A percentile compares a stretch with the other conserved stretches of the same genome.
Evolutionary conservation across 768 basidiomycete genomes (phyloP).

Genomic region (Pholiota conissans): DNA sequence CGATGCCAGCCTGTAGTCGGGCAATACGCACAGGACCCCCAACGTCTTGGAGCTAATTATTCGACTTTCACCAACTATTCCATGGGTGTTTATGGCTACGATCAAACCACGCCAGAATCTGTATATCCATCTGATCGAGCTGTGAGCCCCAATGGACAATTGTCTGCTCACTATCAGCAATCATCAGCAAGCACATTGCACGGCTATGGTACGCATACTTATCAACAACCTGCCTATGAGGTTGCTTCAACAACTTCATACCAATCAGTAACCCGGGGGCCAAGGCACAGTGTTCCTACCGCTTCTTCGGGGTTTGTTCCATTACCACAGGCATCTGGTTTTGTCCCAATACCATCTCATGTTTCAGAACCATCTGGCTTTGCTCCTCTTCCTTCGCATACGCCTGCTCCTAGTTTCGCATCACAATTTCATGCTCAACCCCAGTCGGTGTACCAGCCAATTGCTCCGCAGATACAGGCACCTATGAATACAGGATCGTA

Average conservation of each 20-base stretch:
- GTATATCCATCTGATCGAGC: slow-evolving; percentile 41
- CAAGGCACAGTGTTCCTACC: slow-evolving; percentile 67
- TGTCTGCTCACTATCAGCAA: slow-evolving; percentile 22
- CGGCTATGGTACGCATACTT: slow-evolving; percentile 29
- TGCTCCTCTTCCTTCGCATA: slow-evolving; percentile 42
- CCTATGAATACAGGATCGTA: slow-evolving; percentile 22
- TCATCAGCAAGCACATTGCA: slow-evolving; percentile 28
- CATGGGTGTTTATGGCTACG: slow-evolving; percentile 31
- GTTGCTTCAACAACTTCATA: slow-evolving; percentile 31
- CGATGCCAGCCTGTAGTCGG: slow-evolving; percentile 39
- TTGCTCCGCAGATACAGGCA: slow-evolving; percentile 30
- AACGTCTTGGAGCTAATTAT: slow-evolving; percentile 26
- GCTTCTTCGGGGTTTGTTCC: slow-evolving; percentile 73
- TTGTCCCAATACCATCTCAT: slow-evolving; percentile 34
- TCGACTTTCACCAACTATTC: slow-evolving; percentile 32
- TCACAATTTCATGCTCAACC: slow-evolving; percentile 34
- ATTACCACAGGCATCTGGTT: slow-evolving; percentile 41
- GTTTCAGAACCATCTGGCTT: slow-evolving; percentile 35
- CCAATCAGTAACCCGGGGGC: slow-evolving; percentile 44
- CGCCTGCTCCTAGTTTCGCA: slow-evolving; percentile 37
- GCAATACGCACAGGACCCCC: slow-evolving; percentile 37
- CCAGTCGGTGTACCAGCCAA: slow-evolving; percentile 25
- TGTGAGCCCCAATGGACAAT: slow-evolving; percentile 35
- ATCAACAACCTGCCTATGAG: slow-evolving; percentile 42
- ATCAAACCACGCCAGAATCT: slow-evolving; percentile 36